Percentiles rank a stretch among this genome's conserved stretches.
Conservation (phyloP, 176 grass and related monocot genomes). For the Cenchrus fungigraminus region DNA sequence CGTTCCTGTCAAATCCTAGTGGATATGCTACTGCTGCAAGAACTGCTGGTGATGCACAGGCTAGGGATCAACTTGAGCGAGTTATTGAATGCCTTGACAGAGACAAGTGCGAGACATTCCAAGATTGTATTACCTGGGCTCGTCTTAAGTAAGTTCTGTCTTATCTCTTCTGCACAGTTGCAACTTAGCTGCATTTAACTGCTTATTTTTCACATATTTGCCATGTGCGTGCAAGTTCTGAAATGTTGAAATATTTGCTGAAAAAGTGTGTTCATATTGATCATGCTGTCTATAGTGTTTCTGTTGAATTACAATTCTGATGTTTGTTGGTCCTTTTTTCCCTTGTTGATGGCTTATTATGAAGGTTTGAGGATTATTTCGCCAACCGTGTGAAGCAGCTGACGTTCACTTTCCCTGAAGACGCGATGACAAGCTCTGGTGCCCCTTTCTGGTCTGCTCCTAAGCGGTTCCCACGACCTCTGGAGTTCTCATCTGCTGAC, state of each 20-base stretch:
- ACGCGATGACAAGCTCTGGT: slow-evolving; percentile 76
- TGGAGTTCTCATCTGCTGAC: slow-evolving; percentile 74
- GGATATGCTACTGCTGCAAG: slow-evolving; percentile 61
- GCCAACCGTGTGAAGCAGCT: slow-evolving; percentile 86
- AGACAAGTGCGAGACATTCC: slow-evolving; percentile 84
- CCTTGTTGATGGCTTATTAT: slow-evolving; percentile 9
- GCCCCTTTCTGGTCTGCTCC: slow-evolving; percentile 93
- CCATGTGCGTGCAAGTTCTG: neutral
- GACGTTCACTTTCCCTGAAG: slow-evolving; percentile 89
- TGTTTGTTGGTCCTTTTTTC: slow-evolving; percentile 15
- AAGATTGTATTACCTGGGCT: slow-evolving; percentile 92
- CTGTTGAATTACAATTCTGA: neutral
- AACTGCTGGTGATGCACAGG: slow-evolving; percentile 91
- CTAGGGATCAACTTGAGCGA: slow-evolving; percentile 76
- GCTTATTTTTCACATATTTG: neutral
- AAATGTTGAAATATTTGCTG: neutral
- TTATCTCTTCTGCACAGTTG: neutral
- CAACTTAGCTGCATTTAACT: neutral
- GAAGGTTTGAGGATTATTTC: slow-evolving; percentile 94
- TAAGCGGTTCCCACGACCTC: slow-evolving; percentile 80
- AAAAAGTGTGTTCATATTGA: neutral
- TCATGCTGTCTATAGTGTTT: neutral
- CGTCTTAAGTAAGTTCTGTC: slow-evolving; percentile 65
- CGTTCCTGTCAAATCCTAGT: slow-evolving; percentile 73
- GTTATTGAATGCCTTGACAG: slow-evolving; percentile 84